These are phyloP conservation scores for Phytomonas serpens DNA, from an alignment of 208 protist genomes.

Conservation along the genomic window DNA sequence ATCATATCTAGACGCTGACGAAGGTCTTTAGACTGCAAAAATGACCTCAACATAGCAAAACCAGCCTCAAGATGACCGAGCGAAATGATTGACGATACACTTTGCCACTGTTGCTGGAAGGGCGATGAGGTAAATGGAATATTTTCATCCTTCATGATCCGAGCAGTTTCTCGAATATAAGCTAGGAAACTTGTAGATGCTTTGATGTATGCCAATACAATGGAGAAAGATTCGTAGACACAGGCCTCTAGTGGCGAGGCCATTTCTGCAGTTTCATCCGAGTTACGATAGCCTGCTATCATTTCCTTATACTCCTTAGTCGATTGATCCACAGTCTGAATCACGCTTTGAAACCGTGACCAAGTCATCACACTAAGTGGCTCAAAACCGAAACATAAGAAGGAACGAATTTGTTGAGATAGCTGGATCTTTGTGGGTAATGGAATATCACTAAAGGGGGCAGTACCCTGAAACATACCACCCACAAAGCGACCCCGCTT, in stretches of 20 bases:
- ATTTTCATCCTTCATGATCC: constrained; percentile 36
- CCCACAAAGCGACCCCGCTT: constrained; percentile 76
- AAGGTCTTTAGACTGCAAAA: constrained; percentile 57
- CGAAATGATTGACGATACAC: constrained; percentile 62
- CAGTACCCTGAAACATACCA: constrained; percentile 55
- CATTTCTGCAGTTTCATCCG: constrained; percentile 57
- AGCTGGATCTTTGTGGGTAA: constrained; percentile 77
- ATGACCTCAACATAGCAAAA: constrained; percentile 57
- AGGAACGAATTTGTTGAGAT: constrained; percentile 63
- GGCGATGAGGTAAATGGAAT: constrained; percentile 18
- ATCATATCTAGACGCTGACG: constrained; percentile 44
- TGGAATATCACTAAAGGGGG: constrained; percentile 47
- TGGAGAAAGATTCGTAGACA: constrained; percentile 36
- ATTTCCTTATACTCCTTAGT: constrained; percentile 59
- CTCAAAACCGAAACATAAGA: constrained; percentile 80
- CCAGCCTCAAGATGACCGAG: constrained; percentile 58
- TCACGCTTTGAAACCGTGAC: constrained; percentile 23
- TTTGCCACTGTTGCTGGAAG: constrained; percentile 78
- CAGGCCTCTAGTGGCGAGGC: constrained; percentile 40
- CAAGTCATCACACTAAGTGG: constrained; percentile 65
- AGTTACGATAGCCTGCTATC: constrained; percentile 43
- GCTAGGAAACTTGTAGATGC: constrained; percentile 52
- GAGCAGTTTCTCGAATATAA: constrained; percentile 58
- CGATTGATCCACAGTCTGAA: constrained; percentile 35
- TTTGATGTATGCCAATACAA: constrained; percentile 59